Evolutionary conservation across 2,329 filamentous ascomycete species (phyloP).

Genomic region (Venturia oleaginea): DNA sequence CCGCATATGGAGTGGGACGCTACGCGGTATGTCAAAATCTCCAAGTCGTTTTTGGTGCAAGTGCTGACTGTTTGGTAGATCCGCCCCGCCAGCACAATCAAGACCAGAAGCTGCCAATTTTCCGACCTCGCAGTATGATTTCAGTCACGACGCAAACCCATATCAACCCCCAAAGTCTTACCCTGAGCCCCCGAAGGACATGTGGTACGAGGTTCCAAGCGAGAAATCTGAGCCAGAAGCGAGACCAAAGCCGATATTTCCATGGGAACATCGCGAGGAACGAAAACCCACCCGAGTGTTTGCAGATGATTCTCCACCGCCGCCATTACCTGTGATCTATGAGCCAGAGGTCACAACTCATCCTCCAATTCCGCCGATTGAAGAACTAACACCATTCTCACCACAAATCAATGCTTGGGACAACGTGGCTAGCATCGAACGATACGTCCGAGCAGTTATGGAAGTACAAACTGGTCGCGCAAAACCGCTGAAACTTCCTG

Average conservation of each 20-base stretch:
- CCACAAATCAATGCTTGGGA: conserved; percentile 81
- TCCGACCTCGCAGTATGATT: conserved; percentile 67
- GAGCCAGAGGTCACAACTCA: neutral
- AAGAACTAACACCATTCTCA: conserved; percentile 46
- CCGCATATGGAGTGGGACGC: conserved; percentile 55
- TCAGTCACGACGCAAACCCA: conserved; percentile 65
- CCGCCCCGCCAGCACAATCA: conserved; percentile 50
- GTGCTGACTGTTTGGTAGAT: conserved; percentile 18
- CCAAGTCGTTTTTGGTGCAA: neutral
- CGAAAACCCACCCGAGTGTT: conserved; percentile 59
- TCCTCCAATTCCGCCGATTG: conserved; percentile 16
- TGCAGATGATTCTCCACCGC: conserved; percentile 40
- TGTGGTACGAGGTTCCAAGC: conserved; percentile 78
- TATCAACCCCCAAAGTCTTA: conserved; percentile 72
- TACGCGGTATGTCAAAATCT: conserved; percentile 38
- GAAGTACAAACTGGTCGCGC: conserved; percentile 50
- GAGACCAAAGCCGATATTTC: conserved; percentile 66
- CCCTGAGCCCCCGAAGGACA: conserved; percentile 73
- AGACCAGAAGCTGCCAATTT: conserved; percentile 81
- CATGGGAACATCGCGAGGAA: conserved; percentile 67
- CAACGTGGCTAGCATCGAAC: conserved; percentile 75
- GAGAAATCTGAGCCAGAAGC: conserved; percentile 46
- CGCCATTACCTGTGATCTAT: conserved; percentile 24
- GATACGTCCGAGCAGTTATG: conserved; percentile 68
- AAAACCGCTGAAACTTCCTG: conserved; percentile 33